These are phyloP conservation scores for Apostasia shenzhenica DNA, from an alignment of 106 monocot genomes.

Conservation along the genomic window DNA sequence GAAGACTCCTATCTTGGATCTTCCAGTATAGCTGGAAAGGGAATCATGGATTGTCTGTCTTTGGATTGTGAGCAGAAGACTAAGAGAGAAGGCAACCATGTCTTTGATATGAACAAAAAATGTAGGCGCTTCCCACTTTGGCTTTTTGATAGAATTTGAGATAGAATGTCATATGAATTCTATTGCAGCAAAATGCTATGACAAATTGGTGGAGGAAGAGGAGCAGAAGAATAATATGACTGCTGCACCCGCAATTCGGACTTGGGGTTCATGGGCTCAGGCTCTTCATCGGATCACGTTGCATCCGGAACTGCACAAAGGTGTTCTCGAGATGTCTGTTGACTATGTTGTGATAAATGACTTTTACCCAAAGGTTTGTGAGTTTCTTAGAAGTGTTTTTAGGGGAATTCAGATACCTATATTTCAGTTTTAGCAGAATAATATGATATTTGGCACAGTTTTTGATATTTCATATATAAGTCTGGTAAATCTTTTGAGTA, in stretches of 20 bases:
- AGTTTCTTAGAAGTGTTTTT: no score
- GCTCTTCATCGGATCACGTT: conserved; percentile 65
- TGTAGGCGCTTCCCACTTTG: conserved; percentile 16
- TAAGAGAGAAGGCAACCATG: conserved; percentile 24
- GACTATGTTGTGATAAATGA: conserved; percentile 65
- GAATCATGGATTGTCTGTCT: neutral
- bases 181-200: conserved; percentile 11
- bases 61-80: conserved; percentile 27
- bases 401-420: no score
- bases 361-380: conserved; percentile 79
- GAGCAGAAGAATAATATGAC: conserved; percentile 14
- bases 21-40: neutral
- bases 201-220: conserved; percentile 1
- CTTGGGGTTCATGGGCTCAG: conserved; percentile 84
- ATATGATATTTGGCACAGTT: no score
- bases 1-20: neutral
- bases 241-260: conserved; percentile 14
- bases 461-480: no score
- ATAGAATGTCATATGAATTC: neutral
- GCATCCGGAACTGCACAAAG: conserved; percentile 71
- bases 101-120: conserved; percentile 54
- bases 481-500: no score
- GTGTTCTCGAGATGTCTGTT: conserved; percentile 49
- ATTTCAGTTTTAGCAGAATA: no score
- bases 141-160: neutral